A percentile compares a stretch with the other conserved stretches of the same genome.
Conservation (phyloP, 257 asterid genomes). For the Lycium ferocissimum region DNA sequence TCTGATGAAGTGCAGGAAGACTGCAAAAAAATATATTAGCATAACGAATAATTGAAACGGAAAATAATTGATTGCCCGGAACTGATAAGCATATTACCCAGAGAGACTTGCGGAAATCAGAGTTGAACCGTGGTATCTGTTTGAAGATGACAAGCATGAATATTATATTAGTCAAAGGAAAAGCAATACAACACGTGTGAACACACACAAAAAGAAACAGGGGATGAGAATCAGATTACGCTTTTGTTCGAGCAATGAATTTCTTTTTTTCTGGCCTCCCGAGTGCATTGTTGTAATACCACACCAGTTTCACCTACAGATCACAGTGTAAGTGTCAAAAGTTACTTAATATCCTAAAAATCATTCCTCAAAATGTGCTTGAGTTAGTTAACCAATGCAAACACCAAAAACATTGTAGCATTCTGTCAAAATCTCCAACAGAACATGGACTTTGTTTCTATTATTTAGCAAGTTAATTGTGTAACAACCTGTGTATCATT, state of each 20-base stretch:
- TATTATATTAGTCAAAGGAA: not conserved
- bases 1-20: conserved; percentile 85
- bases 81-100: conserved; percentile 54
- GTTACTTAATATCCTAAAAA: not conserved
- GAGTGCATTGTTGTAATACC: conserved; percentile 97
- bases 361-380: not conserved
- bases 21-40: conserved; percentile 42
- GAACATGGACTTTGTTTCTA: not conserved
- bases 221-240: conserved; percentile 52
- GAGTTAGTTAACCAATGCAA: not conserved
- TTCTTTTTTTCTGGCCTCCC: conserved; percentile 96
- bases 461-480: not conserved
- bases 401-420: not conserved
- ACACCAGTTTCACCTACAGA: conserved; percentile 84
- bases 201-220: not conserved
- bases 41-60: not conserved
- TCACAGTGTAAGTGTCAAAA: not conserved
- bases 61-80: not conserved
- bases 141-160: conserved; percentile 28
- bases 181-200: not conserved
- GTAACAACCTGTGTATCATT: conserved; percentile 84
- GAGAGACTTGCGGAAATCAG: conserved; percentile 92
- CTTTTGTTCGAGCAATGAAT: conserved; percentile 86
- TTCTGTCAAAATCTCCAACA: not conserved
- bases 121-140: conserved; percentile 97